Conservation (phyloP, 1,284 basidiomycete genomes). For the Tilletia setariae region DNA sequence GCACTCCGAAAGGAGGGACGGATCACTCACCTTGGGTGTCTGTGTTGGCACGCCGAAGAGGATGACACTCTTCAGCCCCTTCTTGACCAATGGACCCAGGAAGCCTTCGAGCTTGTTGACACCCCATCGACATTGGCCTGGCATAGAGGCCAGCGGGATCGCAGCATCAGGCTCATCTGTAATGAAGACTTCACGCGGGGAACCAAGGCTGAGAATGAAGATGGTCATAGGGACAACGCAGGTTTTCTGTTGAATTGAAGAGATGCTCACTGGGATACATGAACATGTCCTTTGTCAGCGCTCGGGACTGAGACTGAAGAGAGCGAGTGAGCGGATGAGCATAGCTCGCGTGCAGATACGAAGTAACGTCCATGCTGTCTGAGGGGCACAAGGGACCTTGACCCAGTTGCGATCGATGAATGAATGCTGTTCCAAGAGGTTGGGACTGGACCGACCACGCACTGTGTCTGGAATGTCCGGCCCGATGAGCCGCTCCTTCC, state of each 20-base stretch:
- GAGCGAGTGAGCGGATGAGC: conserved; percentile 42
- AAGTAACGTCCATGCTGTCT: conserved; percentile 16
- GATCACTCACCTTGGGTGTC: conserved; percentile 71
- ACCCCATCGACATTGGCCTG: conserved; percentile 67
- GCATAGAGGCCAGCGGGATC: conserved; percentile 40
- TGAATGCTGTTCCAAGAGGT: too few relatives aligned
- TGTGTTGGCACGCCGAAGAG: conserved; percentile 90
- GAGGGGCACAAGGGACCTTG: too few relatives aligned
- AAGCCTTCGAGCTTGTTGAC: conserved; percentile 86
- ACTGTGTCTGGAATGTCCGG: too few relatives aligned
- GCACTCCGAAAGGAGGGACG: neutral
- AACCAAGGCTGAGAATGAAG: neutral
- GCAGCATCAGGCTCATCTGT: conserved; percentile 44
- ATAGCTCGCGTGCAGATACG: conserved; percentile 47
- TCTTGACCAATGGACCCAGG: conserved; percentile 78
- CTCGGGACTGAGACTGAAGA: conserved; percentile 40
- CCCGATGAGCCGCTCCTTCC: too few relatives aligned
- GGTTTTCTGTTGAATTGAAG: neutral
- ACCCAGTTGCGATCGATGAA: too few relatives aligned
- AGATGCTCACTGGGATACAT: conserved; percentile 48
- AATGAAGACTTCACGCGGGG: conserved; percentile 38
- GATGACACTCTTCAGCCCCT: conserved; percentile 87
- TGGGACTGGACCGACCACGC: too few relatives aligned
- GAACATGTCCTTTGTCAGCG: conserved; percentile 46
- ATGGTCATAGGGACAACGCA: neutral